These are phyloP conservation scores for Eucalyptus cloeziana DNA, from an alignment of 345 rosid species.

Conservation along the genomic window DNA sequence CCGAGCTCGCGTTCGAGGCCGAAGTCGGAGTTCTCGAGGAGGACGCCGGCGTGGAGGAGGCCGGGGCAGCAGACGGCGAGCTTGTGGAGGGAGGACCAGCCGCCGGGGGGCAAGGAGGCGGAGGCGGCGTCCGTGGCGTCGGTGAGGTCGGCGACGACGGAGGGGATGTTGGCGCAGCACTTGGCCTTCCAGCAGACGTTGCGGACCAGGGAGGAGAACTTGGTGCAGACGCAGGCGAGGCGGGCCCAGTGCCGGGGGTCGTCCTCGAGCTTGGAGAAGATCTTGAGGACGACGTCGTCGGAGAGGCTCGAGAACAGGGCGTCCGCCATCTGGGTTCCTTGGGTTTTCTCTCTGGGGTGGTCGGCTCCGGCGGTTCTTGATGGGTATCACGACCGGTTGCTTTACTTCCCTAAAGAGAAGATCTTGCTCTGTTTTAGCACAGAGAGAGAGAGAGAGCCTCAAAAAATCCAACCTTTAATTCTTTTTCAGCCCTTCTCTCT, in stretches of 20 bases:
- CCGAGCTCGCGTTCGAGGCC: conserved; percentile 93
- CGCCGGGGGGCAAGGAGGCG: conserved; percentile 27
- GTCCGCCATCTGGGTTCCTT: conserved; percentile 10
- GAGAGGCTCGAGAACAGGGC: conserved; percentile 44
- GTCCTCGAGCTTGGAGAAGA: conserved; percentile 79
- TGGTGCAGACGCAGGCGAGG: conserved; percentile 80
- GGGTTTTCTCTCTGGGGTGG: not conserved
- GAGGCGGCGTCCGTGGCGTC: conserved; percentile 4
- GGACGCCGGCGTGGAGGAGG: conserved; percentile 72
- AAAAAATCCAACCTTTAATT: no score
- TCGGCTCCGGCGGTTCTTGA: not conserved
- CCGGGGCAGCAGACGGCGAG: conserved; percentile 93
- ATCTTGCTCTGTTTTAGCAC: not conserved
- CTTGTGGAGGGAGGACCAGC: conserved; percentile 73
- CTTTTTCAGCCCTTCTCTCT: no score
- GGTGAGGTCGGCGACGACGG: conserved; percentile 58
- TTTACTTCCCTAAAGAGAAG: not conserved
- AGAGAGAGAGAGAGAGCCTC: not conserved
- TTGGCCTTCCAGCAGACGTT: conserved; percentile 53
- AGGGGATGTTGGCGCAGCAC: conserved; percentile 47
- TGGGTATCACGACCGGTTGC: not conserved
- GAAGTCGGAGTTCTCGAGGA: conserved; percentile 88
- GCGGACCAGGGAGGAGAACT: conserved; percentile 65
- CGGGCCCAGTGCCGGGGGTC: conserved; percentile 84
- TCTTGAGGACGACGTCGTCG: conserved; percentile 70